These are phyloP conservation scores for Cryoendolithus antarcticus DNA, from an alignment of 2,329 filamentous ascomycete species.

Conservation along the genomic window DNA sequence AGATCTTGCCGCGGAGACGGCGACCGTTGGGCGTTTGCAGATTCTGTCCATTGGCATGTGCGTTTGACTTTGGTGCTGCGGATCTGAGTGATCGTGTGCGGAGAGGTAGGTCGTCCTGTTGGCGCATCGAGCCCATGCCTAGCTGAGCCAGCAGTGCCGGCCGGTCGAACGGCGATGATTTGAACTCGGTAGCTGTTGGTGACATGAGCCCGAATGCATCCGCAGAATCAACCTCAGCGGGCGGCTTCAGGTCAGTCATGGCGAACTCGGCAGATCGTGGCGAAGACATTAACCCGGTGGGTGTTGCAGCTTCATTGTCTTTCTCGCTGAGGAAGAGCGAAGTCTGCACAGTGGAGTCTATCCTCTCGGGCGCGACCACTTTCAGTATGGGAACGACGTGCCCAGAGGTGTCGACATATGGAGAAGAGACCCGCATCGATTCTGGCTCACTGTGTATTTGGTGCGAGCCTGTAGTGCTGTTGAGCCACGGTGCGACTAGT, in stretches of 20 bases:
- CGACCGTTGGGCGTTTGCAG: constrained; percentile 4
- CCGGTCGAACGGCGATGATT: constrained; percentile 22
- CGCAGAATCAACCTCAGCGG: constrained; percentile 20
- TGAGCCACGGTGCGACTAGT: constrained; percentile 48
- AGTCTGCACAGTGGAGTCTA: constrained; percentile 3
- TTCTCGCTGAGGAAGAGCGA: constrained; percentile 2
- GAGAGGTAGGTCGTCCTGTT: constrained; percentile 12
- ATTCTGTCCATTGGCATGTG: background rate
- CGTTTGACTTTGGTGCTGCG: background rate
- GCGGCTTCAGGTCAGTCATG: constrained; percentile 22
- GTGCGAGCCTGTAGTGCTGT: constrained; percentile 29
- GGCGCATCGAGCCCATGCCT: constrained; percentile 24
- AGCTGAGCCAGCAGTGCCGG: constrained; percentile 22
- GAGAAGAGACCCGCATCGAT: constrained; percentile 40
- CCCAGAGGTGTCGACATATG: constrained; percentile 26
- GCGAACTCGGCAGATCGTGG: constrained; percentile 28
- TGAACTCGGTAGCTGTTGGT: constrained; percentile 30
- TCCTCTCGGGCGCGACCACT: constrained; percentile 10
- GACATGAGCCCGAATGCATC: constrained; percentile 28
- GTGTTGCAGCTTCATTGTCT: constrained; percentile 10
- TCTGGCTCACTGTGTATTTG: constrained; percentile 16
- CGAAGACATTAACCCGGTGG: constrained; percentile 19
- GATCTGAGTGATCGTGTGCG: constrained; percentile 9
- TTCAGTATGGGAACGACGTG: constrained; percentile 21
- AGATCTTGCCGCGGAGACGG: constrained; percentile 19